phyloP scores from a whole-genome alignment of 495 filamentous ascomycete species.

The Platismatia glauca region DNA sequence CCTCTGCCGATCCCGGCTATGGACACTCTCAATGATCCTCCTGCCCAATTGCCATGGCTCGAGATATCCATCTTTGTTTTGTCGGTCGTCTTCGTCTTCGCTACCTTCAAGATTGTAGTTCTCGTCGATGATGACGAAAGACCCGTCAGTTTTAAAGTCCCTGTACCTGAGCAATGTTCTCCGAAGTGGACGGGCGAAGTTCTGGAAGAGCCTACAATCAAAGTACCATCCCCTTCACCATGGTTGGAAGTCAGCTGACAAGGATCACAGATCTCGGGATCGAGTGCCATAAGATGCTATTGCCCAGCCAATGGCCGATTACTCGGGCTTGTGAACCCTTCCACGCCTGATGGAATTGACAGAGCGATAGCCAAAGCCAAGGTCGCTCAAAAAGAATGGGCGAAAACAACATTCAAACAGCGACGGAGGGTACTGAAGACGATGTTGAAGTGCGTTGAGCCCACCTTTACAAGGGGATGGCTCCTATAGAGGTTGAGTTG shows the following conservation, averaged over 20 bases:
- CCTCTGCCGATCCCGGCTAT: not conserved
- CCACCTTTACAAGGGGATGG: not conserved
- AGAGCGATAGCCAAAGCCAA: constrained; percentile 64
- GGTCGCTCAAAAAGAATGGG: constrained; percentile 73
- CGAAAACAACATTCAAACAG: constrained; percentile 65
- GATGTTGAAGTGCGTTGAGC: constrained; percentile 55
- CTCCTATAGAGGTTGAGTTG: not conserved
- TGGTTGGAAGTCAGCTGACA: constrained; percentile 11
- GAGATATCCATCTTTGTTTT: constrained; percentile 17
- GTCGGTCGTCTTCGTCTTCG: constrained; percentile 19
- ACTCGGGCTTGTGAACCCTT: constrained; percentile 71
- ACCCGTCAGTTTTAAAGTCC: constrained; percentile 49
- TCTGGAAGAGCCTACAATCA: constrained; percentile 53
- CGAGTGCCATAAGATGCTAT: constrained; percentile 71
- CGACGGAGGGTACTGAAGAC: constrained; percentile 73
- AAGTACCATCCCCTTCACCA: constrained; percentile 25
- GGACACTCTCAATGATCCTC: constrained; percentile 7
- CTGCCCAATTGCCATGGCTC: constrained; percentile 3
- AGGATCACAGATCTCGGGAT: constrained; percentile 36
- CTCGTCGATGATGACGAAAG: constrained; percentile 34
- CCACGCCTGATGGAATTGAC: constrained; percentile 71
- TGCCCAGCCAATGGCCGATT: constrained; percentile 79
- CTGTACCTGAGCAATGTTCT: constrained; percentile 47
- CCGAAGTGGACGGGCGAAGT: constrained; percentile 48
- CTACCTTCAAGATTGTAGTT: constrained; percentile 19